Conservation (phyloP, 2,329 filamentous ascomycete species). For the Beauveria varroae region DNA sequence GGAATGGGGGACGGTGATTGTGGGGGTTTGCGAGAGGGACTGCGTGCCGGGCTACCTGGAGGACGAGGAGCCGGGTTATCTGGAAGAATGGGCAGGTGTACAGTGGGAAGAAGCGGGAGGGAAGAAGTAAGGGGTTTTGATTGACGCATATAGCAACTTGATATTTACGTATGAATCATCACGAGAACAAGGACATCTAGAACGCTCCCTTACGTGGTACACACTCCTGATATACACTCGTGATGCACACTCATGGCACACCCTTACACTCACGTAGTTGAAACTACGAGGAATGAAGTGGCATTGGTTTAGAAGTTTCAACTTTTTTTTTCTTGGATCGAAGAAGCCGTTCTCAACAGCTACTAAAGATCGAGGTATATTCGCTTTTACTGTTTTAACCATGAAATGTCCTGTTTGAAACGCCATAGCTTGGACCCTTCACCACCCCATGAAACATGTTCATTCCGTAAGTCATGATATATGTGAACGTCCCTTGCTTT, state of each 20-base stretch:
- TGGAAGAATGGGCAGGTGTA: slow-evolving; percentile 96
- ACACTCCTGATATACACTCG: too few relatives aligned
- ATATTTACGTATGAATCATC: slow-evolving; percentile 18
- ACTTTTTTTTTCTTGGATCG: slow-evolving; percentile 6
- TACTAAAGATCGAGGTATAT: slow-evolving; percentile 1
- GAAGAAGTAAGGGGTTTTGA: slow-evolving; percentile 19
- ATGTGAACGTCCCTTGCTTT: background rate
- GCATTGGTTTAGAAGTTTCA: background rate
- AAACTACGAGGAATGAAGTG: background rate
- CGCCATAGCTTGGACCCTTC: slow-evolving; percentile 11
- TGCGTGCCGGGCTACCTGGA: slow-evolving; percentile 56
- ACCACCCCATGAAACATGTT: slow-evolving; percentile 5
- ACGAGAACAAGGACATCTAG: background rate
- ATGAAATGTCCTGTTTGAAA: slow-evolving; percentile 13
- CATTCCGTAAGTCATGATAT: slow-evolving; percentile 8
- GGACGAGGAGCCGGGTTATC: slow-evolving; percentile 62
- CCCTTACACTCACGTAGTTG: background rate
- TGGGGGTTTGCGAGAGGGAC: slow-evolving; percentile 76
- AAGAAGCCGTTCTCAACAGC: background rate
- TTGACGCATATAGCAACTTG: slow-evolving; percentile 13
- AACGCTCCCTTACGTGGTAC: background rate
- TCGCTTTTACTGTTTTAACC: slow-evolving; percentile 10
- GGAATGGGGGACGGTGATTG: slow-evolving; percentile 94
- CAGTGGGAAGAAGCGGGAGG: slow-evolving; percentile 81
- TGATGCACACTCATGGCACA: background rate